Conservation (phyloP, 2,329 filamentous ascomycete genomes). For the Lachnum nothofagi region DNA sequence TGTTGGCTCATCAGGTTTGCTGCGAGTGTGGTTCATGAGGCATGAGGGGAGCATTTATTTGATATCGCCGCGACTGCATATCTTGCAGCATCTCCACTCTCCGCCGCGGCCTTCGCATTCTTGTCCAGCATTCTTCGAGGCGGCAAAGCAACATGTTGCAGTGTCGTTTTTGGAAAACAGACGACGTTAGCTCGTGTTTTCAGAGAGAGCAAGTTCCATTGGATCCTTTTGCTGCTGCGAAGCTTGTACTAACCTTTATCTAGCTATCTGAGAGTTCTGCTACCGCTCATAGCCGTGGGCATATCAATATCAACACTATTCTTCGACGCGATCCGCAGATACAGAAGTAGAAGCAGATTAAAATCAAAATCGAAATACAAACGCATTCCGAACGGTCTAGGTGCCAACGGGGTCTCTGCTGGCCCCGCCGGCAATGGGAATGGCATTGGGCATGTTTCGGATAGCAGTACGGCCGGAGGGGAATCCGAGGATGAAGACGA, state of each 20-base stretch:
- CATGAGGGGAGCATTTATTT: no score
- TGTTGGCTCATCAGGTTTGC: no score
- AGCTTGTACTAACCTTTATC: conserved; percentile 19
- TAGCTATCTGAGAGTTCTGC: conserved; percentile 73
- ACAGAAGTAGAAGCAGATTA: conserved; percentile 38
- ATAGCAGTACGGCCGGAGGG: conserved; percentile 35
- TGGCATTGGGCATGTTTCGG: conserved; percentile 32
- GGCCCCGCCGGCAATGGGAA: conserved; percentile 20
- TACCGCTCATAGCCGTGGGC: conserved; percentile 68
- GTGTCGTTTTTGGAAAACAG: no score
- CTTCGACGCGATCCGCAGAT: conserved; percentile 51
- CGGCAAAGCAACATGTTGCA: no score
- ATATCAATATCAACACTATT: conserved; percentile 65
- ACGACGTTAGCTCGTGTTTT: no score
- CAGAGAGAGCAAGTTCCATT: conserved; percentile 7
- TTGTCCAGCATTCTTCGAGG: no score
- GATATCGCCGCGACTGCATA: no score
- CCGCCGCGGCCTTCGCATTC: no score
- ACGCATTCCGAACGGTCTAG: conserved; percentile 42
- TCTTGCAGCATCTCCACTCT: not conserved
- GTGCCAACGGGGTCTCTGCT: conserved; percentile 36
- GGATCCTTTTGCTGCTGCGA: not conserved
- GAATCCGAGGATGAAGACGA: conserved; percentile 57
- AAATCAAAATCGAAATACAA: conserved; percentile 54
- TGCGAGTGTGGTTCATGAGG: no score